These are phyloP conservation scores for Wallacemonas sp. DNA, from an alignment of 208 protist species.

Conservation along the genomic window DNA sequence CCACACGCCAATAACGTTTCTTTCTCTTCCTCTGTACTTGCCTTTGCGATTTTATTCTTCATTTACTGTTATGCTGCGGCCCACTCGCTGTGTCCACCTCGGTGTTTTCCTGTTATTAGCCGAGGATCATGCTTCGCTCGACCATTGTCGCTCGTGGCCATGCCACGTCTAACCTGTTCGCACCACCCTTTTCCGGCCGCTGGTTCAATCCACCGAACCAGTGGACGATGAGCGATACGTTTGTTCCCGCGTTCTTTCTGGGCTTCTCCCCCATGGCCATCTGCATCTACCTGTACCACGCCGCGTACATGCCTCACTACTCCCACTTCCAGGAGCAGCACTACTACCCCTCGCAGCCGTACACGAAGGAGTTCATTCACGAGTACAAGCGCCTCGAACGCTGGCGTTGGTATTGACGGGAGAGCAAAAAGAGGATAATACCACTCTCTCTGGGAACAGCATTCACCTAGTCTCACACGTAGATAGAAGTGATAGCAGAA, in stretches of 20 bases:
- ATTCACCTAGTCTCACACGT: too few relatives aligned
- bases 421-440: not conserved
- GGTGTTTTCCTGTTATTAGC: too few relatives aligned
- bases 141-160: constrained; percentile 60
- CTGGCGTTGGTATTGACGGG: constrained; percentile 83
- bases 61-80: not conserved
- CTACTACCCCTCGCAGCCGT: constrained; percentile 88
- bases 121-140: constrained; percentile 70
- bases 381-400: constrained; percentile 89
- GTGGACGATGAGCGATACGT: constrained; percentile 91
- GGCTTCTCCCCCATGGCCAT: constrained; percentile 82
- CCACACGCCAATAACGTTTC: too few relatives aligned
- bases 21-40: constrained; percentile 6
- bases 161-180: constrained; percentile 88
- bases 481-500: too few relatives aligned
- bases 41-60: not conserved
- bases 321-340: constrained; percentile 91
- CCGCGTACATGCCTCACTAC: constrained; percentile 89
- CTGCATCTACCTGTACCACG: constrained; percentile 80
- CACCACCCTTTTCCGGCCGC: constrained; percentile 80
- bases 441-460: too few relatives aligned
- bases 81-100: constrained; percentile 2
- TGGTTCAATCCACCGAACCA: constrained; percentile 93
- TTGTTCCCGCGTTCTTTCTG: constrained; percentile 81
- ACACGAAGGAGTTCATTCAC: constrained; percentile 92